Base-by-base conservation (phyloP, 345 rosid genomes). In the Capsella bursapastoris region DNA sequence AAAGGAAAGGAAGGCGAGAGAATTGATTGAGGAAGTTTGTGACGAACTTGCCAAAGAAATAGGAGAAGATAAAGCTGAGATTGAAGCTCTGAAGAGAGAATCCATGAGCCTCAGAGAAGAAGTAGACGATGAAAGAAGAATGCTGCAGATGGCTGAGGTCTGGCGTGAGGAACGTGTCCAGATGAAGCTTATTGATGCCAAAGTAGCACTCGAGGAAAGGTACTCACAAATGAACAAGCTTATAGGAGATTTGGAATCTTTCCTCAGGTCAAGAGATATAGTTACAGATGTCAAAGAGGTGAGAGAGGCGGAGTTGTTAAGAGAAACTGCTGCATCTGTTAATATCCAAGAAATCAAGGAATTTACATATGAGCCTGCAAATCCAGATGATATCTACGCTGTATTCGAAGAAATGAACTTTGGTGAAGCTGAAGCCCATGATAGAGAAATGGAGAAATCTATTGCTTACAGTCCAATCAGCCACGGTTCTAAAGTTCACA, bases 111-210 rank as follows among this genome's bases (percentile, higher is more conserved):
- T 87, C 6, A 74, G 83, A 29, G 95, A 87, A 69, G 95, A 92
- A 55, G 84, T 83, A 5, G 98, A 90, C 1, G 92, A 92, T 29
- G 98, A 92, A 78, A 86, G 98, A 83, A 87, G 82, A 77, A 92
- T 92, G 96, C 78, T 90, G 74, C 98, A 92, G 83, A 92, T 90
- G 95, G 98, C 98, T 7, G 98, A 92, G 82, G 96, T 92, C 11
- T 92, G 98, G 98, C 95, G 96, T 38, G 98, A 92, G 84, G 96
- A 92, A 76, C 96, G 96, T 56, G 96, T 90, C 11, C 92, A 90
- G 77, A 90, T 90, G 98, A 92, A 92, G 87, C 89, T 92, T 73
- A 78, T 88, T 29, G 96, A 90, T 76, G 95, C 94, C 11, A 90
- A 88, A 79, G 86, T 83, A 38, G 81, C 84, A 22, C 79, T 83